Conservation (phyloP, 805 yeast genomes). For the Zygosaccharomyces siamensis region DNA sequence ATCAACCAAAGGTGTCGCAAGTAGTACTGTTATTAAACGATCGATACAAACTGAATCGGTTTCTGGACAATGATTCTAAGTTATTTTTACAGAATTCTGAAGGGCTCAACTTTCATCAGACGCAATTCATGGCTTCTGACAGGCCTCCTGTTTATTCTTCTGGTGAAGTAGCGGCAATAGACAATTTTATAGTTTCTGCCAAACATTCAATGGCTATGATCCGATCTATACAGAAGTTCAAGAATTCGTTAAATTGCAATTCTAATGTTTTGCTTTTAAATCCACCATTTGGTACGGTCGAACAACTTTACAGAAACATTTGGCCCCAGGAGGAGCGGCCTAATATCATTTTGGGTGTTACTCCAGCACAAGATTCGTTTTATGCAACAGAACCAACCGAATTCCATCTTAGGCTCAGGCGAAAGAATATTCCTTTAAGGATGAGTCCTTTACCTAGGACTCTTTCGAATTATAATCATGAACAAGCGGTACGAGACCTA, state of each 20-base stretch:
- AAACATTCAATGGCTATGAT: constrained; percentile 50
- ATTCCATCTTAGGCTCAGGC: constrained; percentile 10
- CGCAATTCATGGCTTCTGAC: constrained; percentile 33
- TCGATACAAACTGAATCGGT: constrained; percentile 40
- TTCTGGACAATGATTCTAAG: constrained; percentile 39
- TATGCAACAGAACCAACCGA: constrained; percentile 9
- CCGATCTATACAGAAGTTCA: constrained; percentile 45
- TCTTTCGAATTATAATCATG: constrained; percentile 9
- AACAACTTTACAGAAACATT: constrained; percentile 41
- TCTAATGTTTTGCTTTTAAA: constrained; percentile 58
- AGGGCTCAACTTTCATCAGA: constrained; percentile 12
- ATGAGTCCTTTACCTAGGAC: constrained; percentile 17
- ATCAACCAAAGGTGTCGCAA: constrained; percentile 37
- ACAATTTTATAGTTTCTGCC: constrained; percentile 58
- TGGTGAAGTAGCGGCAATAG: constrained; percentile 35
- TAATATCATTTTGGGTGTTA: constrained; percentile 49
- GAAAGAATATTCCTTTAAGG: constrained; percentile 1
- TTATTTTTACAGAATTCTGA: constrained; percentile 28
- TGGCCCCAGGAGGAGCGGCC: constrained; percentile 59
- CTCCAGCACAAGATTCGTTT: constrained; percentile 6
- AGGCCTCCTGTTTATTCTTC: constrained; percentile 31
- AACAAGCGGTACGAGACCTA: constrained; percentile 7
- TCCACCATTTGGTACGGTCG: constrained; percentile 71
- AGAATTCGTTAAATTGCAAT: constrained; percentile 37
- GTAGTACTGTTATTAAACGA: constrained; percentile 42